A percentile compares a stretch with the other conserved stretches of the same genome.
Evolutionary conservation across 176 grass and related monocot species (phyloP).

Genomic region (Triticum aestivum): DNA sequence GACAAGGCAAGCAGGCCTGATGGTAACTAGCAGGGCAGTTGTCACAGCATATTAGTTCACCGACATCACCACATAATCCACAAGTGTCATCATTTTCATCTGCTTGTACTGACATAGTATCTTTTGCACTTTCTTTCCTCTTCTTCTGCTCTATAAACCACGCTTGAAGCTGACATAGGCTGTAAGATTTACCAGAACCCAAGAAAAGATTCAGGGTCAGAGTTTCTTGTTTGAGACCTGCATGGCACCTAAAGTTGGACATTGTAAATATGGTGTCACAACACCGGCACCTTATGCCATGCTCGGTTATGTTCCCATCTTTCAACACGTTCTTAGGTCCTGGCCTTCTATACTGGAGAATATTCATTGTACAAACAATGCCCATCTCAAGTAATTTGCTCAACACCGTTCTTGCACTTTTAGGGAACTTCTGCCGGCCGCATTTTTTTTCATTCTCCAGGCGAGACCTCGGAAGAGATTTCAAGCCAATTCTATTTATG

Average conservation of each 20-base stretch:
- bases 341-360: conserved; percentile 60
- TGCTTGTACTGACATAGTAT: conserved; percentile 38
- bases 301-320: conserved; percentile 61
- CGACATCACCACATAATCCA: conserved; percentile 73
- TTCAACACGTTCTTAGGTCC: conserved; percentile 56
- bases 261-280: conserved; percentile 60
- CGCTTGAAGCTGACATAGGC: conserved; percentile 75
- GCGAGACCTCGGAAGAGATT: conserved; percentile 38
- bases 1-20: conserved; percentile 66
- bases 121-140: conserved; percentile 52
- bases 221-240: conserved; percentile 41
- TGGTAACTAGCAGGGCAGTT: conserved; percentile 86
- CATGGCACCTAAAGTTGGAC: conserved; percentile 67
- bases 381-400: conserved; percentile 72
- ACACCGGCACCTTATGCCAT: conserved; percentile 71
- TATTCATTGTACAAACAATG: conserved; percentile 41
- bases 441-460: conserved; percentile 35
- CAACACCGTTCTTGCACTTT: conserved; percentile 66
- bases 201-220: conserved; percentile 80
- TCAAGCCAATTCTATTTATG: conserved; percentile 33
- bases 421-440: conserved; percentile 26
- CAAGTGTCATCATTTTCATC: conserved; percentile 85
- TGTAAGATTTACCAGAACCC: conserved; percentile 70
- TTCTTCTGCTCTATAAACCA: conserved; percentile 78
- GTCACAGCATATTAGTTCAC: conserved; percentile 96